Evolutionary conservation across 306 rosid species (phyloP), one percentile per base, ranked within the genome.

Genomic region (Vigna reflexopilosa): DNA sequence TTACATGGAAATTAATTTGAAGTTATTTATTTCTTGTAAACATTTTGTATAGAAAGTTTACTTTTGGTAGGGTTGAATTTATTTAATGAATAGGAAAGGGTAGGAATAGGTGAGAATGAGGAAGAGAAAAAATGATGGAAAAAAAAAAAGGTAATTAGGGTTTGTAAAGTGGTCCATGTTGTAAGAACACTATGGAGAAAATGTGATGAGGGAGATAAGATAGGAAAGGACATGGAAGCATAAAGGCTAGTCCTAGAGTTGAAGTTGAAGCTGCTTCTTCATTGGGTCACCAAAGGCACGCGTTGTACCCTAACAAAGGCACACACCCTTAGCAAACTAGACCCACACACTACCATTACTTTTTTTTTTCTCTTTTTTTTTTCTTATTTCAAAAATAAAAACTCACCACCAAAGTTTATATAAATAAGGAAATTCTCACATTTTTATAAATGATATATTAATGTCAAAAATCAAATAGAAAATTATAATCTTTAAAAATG

Each of bases 241-340:
- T 68, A 68, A 68, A 68, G 57, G 22, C 22, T 68, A 68, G 73
- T 22, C 26, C 3, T 66, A 42, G 73, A 14, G 19, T 68, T 47
- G 0, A 64, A 40, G 59, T 77, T 66, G 82, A 14, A 69, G 44
- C 34, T 15, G 70, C 20, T 51, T 50, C 51, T 67, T 67, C 55
- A 63, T 59, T 59, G 66, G 66, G 42, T 59, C 66, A 4, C 8
- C 12, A 32, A 57, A 61, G 63, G 87, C 91, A 89, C 84, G 88
- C 89, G 77, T 79, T 87, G 93, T 83, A 66, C 70, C 89, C 91
- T 80, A 66, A 50, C 10, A 14, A 67, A 85, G 91, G 80, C 61
- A 80, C 91, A 89, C 0, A 34, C 9, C 84, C 66, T 49, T 71
- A 70, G 70, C 42, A 77, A 50, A 51, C 45, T 67, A 72, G 89